phyloP scores from a whole-genome alignment of 2,329 filamentous ascomycete genomes.

The Rugonectria rugulosa region DNA sequence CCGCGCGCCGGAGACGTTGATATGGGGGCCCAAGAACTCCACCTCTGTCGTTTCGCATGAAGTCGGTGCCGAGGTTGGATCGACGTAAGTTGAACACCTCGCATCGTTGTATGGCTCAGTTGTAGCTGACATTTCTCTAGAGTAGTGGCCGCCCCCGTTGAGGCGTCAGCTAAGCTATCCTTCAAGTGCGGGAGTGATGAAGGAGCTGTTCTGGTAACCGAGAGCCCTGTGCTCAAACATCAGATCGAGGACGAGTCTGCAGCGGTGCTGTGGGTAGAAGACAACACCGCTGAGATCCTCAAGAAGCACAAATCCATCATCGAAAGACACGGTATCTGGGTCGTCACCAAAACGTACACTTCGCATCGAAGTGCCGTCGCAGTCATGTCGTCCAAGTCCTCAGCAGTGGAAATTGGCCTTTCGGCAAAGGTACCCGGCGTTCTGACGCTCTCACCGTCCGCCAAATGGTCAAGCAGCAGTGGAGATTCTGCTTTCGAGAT shows the following conservation, averaged over 20 bases:
- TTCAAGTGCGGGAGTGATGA: neutral
- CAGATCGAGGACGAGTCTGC: neutral
- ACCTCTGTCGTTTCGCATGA: neutral
- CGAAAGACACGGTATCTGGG: neutral
- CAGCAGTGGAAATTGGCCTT: neutral
- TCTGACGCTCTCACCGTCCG: neutral
- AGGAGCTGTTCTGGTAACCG: neutral
- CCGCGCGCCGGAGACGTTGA: neutral
- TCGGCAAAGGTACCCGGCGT: neutral
- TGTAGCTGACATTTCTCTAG: neutral
- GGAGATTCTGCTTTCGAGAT: neutral
- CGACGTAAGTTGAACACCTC: neutral
- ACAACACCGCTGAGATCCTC: neutral
- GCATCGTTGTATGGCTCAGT: neutral
- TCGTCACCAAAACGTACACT: neutral
- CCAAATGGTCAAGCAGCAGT: neutral
- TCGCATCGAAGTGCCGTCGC: neutral
- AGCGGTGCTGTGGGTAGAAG: neutral
- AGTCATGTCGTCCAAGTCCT: neutral
- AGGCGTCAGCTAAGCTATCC: neutral
- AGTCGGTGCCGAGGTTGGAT: neutral
- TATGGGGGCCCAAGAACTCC: neutral
- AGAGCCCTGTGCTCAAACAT: neutral
- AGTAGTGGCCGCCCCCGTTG: neutral
- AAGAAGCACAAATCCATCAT: neutral